Percentiles rank a stretch among this genome's conserved stretches.
Evolutionary conservation across 257 asterid genomes (phyloP).

Genomic region (Linaria vulgaris): DNA sequence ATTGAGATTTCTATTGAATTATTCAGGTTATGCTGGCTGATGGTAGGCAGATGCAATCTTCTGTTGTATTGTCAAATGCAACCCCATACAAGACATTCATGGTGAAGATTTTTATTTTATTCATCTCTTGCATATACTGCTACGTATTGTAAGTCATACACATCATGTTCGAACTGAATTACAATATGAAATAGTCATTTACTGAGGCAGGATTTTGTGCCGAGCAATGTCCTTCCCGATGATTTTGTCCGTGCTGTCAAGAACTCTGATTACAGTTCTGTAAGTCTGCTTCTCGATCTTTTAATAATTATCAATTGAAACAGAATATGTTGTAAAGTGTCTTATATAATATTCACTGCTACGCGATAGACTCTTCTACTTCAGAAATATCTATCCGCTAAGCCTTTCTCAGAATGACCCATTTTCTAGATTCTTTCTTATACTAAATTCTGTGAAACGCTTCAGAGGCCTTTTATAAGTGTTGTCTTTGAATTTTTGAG

Average conservation of each 20-base stretch:
- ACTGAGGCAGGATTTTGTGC: conserved; percentile 74
- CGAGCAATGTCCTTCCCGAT: conserved; percentile 66
- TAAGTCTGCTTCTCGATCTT: conserved; percentile 41
- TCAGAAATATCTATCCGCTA: not conserved
- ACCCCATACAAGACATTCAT: conserved; percentile 92
- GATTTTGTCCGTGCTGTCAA: conserved; percentile 65
- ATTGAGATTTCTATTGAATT: conserved; percentile 29
- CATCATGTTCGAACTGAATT: conserved; percentile 15
- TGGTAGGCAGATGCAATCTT: conserved; percentile 69
- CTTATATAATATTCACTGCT: not conserved
- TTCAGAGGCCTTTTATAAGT: not conserved
- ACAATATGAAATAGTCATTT: conserved; percentile 22
- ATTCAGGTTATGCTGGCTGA: conserved; percentile 80
- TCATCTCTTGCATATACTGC: conserved; percentile 21
- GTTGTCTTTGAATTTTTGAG: not conserved
- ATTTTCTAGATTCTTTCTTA: not conserved
- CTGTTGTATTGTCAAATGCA: conserved; percentile 89
- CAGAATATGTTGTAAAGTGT: not conserved
- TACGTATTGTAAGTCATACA: not conserved
- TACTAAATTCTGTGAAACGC: not conserved
- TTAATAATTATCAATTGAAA: not conserved
- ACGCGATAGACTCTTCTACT: not conserved
- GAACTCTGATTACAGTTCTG: conserved; percentile 85
- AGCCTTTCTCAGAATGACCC: not conserved
- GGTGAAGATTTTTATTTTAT: conserved; percentile 44